Evolutionary conservation across 2,329 filamentous ascomycete species (phyloP), one percentile per base, ranked within the genome.

Genomic region (Colletotrichum tofieldiae): DNA sequence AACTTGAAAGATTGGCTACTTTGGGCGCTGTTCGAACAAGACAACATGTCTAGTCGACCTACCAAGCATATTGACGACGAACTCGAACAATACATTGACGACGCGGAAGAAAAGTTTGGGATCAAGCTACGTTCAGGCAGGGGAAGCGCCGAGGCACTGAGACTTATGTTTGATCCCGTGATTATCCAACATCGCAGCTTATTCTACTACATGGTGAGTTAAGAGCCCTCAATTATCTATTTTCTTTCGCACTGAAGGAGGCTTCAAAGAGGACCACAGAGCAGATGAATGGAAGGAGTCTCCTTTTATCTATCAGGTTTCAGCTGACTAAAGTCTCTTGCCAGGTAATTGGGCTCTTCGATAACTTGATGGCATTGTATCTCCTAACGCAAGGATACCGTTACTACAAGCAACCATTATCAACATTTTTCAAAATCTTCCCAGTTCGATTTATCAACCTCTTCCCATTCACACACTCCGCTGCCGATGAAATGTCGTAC

Each of bases 1-100:
- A 91, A 92, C 77, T 76, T 92, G 62, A 89, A 88, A 78, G 87
- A 90, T 66, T 91, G 90, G 77, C 83, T 90, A 26, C 80, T 85
- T n/a, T 92, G 89, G 90, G 88, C 87, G 0, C 88, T 92, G 64
- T 84, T 89, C 12, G 69, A 68, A 37, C 59, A 88, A 87, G 73
- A 82, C 82, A 12, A 83, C 81, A 5, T 20, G n/a, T 23, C 29
- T 6, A 59, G 39, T 81, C 84, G 2, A 78, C 79, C 59, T 81
- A 82, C 58, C 77, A 81, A 12, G 81, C 84, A 51, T 80, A 88
- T 71, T 59, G 83, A 89, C 14, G 85, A 87, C 32, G 87, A 90
- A 79, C 77, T 92, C 56, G 86, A 91, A 47, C 84, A 84, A 68
- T 91, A 91, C 77, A 80, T 87, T n/a, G 77, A 79, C 52, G 81